These are phyloP conservation scores for Hypoxylon sp. DNA, from an alignment of 2,329 filamentous ascomycete genomes.

Conservation along the genomic window DNA sequence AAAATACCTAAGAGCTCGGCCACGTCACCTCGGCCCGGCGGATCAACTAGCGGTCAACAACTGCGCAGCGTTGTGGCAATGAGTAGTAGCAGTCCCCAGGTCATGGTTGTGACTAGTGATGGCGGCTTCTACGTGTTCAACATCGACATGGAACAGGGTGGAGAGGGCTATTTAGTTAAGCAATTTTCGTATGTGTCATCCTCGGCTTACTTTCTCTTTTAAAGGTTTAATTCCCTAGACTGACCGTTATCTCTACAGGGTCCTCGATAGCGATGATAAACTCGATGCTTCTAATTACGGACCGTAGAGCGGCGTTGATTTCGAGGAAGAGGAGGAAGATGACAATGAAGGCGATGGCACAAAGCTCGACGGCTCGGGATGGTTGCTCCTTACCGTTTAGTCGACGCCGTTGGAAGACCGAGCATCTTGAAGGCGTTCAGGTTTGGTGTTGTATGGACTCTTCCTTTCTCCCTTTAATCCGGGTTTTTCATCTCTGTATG, in stretches of 20 bases:
- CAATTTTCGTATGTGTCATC: conserved; percentile 84
- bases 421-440: conserved; percentile 39
- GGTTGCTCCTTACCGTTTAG: conserved; percentile 13
- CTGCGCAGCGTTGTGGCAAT: conserved; percentile 95
- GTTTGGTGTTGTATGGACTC: conserved; percentile 1
- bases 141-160: conserved; percentile 93
- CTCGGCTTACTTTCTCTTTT: background rate
- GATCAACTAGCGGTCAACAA: conserved; percentile 59
- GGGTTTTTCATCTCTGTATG: conserved; percentile 8
- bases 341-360: conserved; percentile 7
- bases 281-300: conserved; percentile 65
- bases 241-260: conserved; percentile 54
- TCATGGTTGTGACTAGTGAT: conserved; percentile 98
- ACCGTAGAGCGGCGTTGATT: conserved; percentile 48
- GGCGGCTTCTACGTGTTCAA: conserved; percentile 96
- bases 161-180: conserved; percentile 91
- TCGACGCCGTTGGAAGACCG: conserved; percentile 1
- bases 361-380: conserved; percentile 1
- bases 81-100: conserved; percentile 92
- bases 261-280: conserved; percentile 70
- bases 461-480: conserved; percentile 19
- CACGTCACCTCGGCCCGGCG: conserved; percentile 50
- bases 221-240: background rate
- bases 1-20: conserved; percentile 79
- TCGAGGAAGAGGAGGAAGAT: conserved; percentile 1